phyloP scores from a whole-genome alignment of 1,284 basidiomycete species.

The Erythrobasidium hasegawianum region DNA sequence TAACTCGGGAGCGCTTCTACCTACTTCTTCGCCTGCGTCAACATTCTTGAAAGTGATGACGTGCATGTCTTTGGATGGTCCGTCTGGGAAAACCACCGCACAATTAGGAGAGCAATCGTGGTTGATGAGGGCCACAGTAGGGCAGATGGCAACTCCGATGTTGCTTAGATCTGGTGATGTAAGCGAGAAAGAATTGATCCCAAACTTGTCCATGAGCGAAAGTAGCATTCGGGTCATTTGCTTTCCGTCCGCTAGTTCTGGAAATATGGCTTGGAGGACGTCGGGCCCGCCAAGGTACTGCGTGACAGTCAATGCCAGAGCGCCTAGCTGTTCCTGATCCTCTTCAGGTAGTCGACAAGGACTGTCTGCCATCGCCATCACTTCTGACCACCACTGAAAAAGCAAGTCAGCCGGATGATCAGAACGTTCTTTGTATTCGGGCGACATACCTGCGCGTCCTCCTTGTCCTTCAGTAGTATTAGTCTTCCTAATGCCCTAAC shows the following conservation, averaged over 20 bases:
- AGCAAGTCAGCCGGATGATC: neutral
- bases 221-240: slow-evolving; percentile 7
- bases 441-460: slow-evolving; percentile 50
- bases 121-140: slow-evolving; percentile 73
- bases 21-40: slow-evolving; percentile 64
- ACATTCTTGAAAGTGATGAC: slow-evolving; percentile 70
- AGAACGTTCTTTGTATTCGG: neutral
- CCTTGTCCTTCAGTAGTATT: slow-evolving; percentile 17
- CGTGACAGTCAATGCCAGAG: slow-evolving; percentile 20
- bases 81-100: slow-evolving; percentile 80
- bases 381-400: slow-evolving; percentile 29
- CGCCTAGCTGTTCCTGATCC: slow-evolving; percentile 31
- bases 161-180: slow-evolving; percentile 69
- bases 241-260: slow-evolving; percentile 53
- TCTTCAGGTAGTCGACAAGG: slow-evolving; percentile 6
- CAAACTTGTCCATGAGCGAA: slow-evolving; percentile 58
- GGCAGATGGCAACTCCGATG: slow-evolving; percentile 74
- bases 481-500: slow-evolving; percentile 35
- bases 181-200: slow-evolving; percentile 80
- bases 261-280: slow-evolving; percentile 69
- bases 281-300: slow-evolving; percentile 15
- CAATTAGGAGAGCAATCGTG: slow-evolving; percentile 89
- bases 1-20: neutral
- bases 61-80: slow-evolving; percentile 58
- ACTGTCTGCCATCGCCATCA: slow-evolving; percentile 28